phyloP scores from a whole-genome alignment of 257 asterid genomes.

The Ehretia macrophylla region DNA sequence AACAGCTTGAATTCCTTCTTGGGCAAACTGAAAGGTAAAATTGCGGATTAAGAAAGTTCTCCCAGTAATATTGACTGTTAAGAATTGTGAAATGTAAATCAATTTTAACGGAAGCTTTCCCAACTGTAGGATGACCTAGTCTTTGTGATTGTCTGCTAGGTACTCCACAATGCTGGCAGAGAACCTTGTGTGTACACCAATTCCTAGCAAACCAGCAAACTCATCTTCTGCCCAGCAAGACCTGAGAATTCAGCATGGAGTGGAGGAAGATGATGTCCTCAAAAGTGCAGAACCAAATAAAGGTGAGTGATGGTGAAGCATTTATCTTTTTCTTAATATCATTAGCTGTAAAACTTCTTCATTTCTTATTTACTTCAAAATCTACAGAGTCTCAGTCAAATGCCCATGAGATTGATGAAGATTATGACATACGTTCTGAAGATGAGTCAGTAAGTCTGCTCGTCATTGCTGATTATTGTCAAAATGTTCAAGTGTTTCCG shows the following conservation, averaged over 20 bases:
- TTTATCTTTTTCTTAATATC: background rate
- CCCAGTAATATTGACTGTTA: background rate
- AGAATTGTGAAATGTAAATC: constrained; percentile 5
- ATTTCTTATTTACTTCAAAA: constrained; percentile 8
- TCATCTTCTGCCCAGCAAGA: constrained; percentile 34
- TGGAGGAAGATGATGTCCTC: constrained; percentile 32
- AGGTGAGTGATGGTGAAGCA: constrained; percentile 36
- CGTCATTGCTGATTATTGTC: background rate
- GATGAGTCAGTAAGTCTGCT: constrained; percentile 69
- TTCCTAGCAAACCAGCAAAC: constrained; percentile 38
- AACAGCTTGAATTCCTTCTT: constrained; percentile 92
- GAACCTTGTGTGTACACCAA: constrained; percentile 71
- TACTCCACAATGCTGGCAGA: constrained; percentile 98
- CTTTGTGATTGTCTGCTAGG: constrained; percentile 33
- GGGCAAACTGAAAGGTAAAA: constrained; percentile 97
- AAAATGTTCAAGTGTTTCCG: no score
- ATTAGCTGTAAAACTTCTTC: background rate
- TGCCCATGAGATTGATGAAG: constrained; percentile 63
- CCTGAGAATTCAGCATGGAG: constrained; percentile 31
- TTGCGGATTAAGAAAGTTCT: background rate
- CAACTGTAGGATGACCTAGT: background rate
- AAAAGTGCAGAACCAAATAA: constrained; percentile 36
- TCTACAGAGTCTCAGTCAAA: constrained; percentile 70
- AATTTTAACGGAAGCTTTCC: background rate
- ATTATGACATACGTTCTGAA: constrained; percentile 56